Evolutionary conservation across 2,329 filamentous ascomycete species (phyloP).

Genomic region (Fulvia fulva): DNA sequence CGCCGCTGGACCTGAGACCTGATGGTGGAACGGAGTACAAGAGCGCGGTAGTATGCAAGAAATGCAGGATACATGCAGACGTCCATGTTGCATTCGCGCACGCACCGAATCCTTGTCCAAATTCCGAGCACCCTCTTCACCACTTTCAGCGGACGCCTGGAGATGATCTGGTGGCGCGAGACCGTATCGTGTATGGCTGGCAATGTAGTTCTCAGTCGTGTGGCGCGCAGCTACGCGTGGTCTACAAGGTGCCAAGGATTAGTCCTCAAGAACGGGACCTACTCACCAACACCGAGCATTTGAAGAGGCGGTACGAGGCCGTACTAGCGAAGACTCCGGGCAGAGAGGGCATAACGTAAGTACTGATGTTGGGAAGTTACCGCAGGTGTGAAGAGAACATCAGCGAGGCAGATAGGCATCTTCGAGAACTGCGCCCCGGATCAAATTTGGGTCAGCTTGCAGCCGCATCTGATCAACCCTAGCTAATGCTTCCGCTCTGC

Average conservation of each 20-base stretch:
- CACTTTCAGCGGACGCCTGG: slow-evolving; percentile 45
- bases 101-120: slow-evolving; percentile 45
- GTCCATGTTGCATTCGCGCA: slow-evolving; percentile 50
- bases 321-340: slow-evolving; percentile 50
- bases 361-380: not conserved
- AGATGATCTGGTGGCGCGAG: slow-evolving; percentile 10
- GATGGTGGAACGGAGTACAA: slow-evolving; percentile 47
- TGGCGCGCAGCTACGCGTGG: slow-evolving; percentile 50
- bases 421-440: not conserved
- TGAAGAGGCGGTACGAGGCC: slow-evolving; percentile 52
- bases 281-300: slow-evolving; percentile 51
- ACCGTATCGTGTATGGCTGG: slow-evolving; percentile 46
- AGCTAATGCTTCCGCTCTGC: not conserved
- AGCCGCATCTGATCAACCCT: not conserved
- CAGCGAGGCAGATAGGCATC: not conserved
- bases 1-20: slow-evolving; percentile 40
- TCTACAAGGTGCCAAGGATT: slow-evolving; percentile 52
- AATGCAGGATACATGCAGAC: slow-evolving; percentile 60
- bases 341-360: slow-evolving; percentile 46
- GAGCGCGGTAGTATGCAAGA: slow-evolving; percentile 57
- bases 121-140: slow-evolving; percentile 54
- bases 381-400: not conserved
- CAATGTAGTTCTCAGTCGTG: slow-evolving; percentile 58
- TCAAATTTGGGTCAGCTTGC: too few relatives aligned
- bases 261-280: slow-evolving; percentile 45